Evolutionary conservation across 345 rosid genomes (phyloP), one percentile per base, ranked within the genome.

Genomic region (Microthlaspi erraticum): DNA sequence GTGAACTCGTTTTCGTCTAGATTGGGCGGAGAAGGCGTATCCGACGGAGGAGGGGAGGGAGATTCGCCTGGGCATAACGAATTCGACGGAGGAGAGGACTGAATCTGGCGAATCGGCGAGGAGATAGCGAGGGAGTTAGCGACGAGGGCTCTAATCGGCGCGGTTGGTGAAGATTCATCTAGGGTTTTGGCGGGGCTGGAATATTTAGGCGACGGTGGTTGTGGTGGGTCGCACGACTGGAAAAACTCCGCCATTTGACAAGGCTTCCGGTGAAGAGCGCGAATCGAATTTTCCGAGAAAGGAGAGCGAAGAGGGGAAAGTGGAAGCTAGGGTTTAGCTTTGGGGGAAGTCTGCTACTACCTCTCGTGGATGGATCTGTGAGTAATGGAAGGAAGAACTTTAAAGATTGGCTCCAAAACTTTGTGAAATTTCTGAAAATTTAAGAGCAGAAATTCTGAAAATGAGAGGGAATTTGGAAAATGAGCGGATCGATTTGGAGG

Each of bases 401-500:
- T 58, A 2, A 61, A 58, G 29, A 42, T 41, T 66, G 13, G 78
- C 73, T 74, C 73, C 73, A 26, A 61, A 61, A 14, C 0, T n/a
- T 41, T 26, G 23, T 8, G 60, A 5, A 74, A 58, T 39, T 1
- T 6, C 18, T 33, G 34, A 58, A 49, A 64, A 46, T 18, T 18
- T 0, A 10, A 31, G 59, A 26, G 34, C 20, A 23, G 12, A 6
- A 6, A 53, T 11, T 3, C 10, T 45, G n/a, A 70, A 68, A 43
- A 16, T 45, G 32, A 26, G 37, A 20, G 52, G 26, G 53, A 43
- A 18, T 60, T 49, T 32, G 36, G 17, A 14, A 26, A 18, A 8
- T n/a, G 43, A 41, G 66, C 13, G 57, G n/a, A 73, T 39, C 13
- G 45, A 54, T 10, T 68, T 44, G 70, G 79, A 68, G 68, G 79